Conservation (phyloP, 1,284 basidiomycete species). For the Cystobasidium slooffiae region DNA sequence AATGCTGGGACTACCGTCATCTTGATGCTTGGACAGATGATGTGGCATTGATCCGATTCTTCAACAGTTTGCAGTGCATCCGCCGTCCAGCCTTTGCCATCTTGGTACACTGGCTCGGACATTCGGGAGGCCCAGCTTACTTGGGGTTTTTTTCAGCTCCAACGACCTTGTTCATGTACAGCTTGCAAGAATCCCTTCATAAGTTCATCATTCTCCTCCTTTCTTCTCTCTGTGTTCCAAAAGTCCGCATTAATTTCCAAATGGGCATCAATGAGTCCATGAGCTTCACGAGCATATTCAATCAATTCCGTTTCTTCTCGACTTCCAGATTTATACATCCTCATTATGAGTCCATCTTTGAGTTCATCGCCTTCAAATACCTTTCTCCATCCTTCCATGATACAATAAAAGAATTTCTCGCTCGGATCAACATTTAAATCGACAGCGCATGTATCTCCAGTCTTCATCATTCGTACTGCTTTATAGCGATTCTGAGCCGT, state of each 20-base stretch:
- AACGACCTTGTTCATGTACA: constrained; percentile 20
- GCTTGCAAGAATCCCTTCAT: constrained; percentile 12
- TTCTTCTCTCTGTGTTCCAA: constrained; percentile 16
- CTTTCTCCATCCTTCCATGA: constrained; percentile 20
- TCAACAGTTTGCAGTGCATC: too few relatives aligned
- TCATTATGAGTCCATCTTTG: constrained; percentile 1
- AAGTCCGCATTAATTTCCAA: constrained; percentile 16
- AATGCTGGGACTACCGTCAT: too few relatives aligned
- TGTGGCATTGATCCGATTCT: too few relatives aligned
- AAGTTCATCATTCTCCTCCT: background rate
- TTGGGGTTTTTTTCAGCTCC: background rate
- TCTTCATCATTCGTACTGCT: constrained; percentile 8
- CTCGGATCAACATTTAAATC: constrained; percentile 18
- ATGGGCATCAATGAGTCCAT: background rate
- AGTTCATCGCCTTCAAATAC: constrained; percentile 11
- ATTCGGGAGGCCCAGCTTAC: too few relatives aligned
- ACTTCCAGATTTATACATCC: constrained; percentile 12
- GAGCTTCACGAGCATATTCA: constrained; percentile 28
- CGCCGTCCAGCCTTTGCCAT: too few relatives aligned
- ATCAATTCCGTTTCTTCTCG: constrained; percentile 13
- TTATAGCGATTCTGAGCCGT: constrained; percentile 3
- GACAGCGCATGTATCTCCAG: constrained; percentile 22
- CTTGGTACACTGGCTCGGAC: too few relatives aligned
- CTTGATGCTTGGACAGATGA: too few relatives aligned
- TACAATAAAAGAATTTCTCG: constrained; percentile 30